These are phyloP conservation scores for Tuber calosporum DNA, from an alignment of 495 filamentous ascomycete species.

Conservation along the genomic window DNA sequence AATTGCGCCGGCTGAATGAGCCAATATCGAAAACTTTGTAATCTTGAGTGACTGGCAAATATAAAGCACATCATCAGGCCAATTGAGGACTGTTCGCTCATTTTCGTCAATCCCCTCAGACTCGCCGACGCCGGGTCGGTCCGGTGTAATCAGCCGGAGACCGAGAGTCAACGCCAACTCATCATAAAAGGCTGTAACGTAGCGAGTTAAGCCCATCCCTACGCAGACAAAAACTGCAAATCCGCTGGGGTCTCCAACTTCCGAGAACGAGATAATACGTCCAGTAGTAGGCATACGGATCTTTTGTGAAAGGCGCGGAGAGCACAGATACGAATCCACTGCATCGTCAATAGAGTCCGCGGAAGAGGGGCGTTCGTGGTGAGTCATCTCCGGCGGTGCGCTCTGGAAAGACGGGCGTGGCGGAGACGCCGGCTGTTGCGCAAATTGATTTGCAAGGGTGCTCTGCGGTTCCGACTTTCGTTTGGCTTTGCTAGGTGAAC, in stretches of 20 bases:
- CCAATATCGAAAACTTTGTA: constrained; percentile 91
- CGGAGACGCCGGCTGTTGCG: constrained; percentile 42
- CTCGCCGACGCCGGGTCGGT: constrained; percentile 89
- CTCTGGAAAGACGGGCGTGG: constrained; percentile 43
- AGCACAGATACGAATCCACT: constrained; percentile 75
- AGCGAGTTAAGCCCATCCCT: constrained; percentile 94
- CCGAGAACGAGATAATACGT: constrained; percentile 86
- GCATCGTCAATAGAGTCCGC: constrained; percentile 82
- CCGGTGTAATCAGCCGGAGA: constrained; percentile 83
- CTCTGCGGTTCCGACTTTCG: constrained; percentile 45
- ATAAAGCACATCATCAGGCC: constrained; percentile 94
- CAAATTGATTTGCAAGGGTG: constrained; percentile 41
- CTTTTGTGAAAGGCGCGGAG: constrained; percentile 77
- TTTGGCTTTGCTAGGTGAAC: constrained; percentile 33
- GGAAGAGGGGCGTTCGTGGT: constrained; percentile 57
- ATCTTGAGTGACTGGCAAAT: constrained; percentile 91
- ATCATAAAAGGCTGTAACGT: constrained; percentile 95
- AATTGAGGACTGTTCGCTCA: constrained; percentile 77
- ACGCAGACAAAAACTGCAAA: constrained; percentile 94
- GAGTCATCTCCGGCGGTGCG: constrained; percentile 27
- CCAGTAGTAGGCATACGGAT: constrained; percentile 77
- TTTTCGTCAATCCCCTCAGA: constrained; percentile 76
- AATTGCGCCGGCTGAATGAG: constrained; percentile 95
- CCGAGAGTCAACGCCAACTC: constrained; percentile 81
- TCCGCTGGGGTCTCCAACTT: constrained; percentile 88